A percentile compares a stretch with the other conserved stretches of the same genome.
Evolutionary conservation across 306 rosid species (phyloP).

Genomic region (Gastrolobium villosum): DNA sequence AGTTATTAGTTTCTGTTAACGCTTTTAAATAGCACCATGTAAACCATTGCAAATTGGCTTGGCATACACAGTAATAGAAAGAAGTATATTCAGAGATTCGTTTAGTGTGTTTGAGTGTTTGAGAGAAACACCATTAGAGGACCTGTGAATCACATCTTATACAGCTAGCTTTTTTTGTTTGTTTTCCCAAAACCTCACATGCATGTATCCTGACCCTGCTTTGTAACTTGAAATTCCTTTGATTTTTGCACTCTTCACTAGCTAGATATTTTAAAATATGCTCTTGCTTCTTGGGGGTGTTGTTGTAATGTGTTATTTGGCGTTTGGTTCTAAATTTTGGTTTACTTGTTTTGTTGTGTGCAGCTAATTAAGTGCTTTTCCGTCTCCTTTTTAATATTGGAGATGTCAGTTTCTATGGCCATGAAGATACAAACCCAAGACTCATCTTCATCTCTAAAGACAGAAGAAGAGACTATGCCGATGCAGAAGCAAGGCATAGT

Average conservation of each 20-base stretch:
- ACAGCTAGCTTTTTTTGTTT: background rate
- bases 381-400: constrained; percentile 5
- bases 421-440: constrained; percentile 42
- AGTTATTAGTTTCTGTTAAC: too few species aligned
- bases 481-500: constrained; percentile 72
- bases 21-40: too few species aligned
- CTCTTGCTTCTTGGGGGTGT: constrained; percentile 11
- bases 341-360: constrained; percentile 35
- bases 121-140: too few species aligned
- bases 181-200: constrained; percentile 34
- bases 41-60: too few species aligned
- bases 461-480: constrained; percentile 40
- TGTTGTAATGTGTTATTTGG: constrained; percentile 13
- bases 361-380: constrained; percentile 48
- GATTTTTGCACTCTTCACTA: background rate
- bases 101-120: too few species aligned
- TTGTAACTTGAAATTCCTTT: constrained; percentile 50
- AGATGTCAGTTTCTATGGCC: constrained; percentile 48
- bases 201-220: constrained; percentile 42
- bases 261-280: too few species aligned
- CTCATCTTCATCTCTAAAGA: constrained; percentile 37
- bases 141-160: too few species aligned
- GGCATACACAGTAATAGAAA: too few species aligned
- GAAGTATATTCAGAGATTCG: too few species aligned
- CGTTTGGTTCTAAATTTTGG: background rate